phyloP scores from a whole-genome alignment of 139 green algal species.

The Nannochloris sp. region DNA sequence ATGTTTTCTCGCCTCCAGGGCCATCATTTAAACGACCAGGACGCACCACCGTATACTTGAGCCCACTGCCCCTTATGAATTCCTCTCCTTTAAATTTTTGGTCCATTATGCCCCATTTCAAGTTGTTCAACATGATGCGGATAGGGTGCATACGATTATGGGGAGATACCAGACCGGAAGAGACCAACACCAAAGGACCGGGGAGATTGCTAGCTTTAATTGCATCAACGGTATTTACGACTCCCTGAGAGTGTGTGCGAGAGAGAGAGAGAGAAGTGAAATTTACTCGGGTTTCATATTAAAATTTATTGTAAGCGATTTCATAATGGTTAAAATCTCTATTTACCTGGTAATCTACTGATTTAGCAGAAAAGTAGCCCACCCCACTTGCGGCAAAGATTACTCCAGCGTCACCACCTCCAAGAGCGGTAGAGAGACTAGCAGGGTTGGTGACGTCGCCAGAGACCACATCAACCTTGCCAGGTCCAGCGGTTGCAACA shows the following conservation, averaged over 20 bases:
- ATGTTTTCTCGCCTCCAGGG: constrained; percentile 7
- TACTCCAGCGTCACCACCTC: constrained; percentile 7
- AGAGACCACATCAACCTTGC: constrained; percentile 22
- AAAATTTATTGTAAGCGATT: not conserved
- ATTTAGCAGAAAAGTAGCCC: constrained; percentile 35
- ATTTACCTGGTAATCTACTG: constrained; percentile 44
- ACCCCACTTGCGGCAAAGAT: constrained; percentile 52
- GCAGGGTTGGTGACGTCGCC: constrained; percentile 43
- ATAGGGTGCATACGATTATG: constrained; percentile 54
- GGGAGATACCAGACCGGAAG: constrained; percentile 45
- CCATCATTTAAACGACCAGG: constrained; percentile 39
- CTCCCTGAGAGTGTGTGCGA: constrained; percentile 29
- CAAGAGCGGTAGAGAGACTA: constrained; percentile 1
- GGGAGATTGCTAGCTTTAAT: constrained; percentile 13
- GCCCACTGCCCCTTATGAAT: constrained; percentile 34
- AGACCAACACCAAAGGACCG: constrained; percentile 48
- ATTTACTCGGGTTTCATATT: not conserved
- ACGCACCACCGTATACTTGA: constrained; percentile 53
- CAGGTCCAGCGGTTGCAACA: not conserved
- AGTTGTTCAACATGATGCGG: constrained; percentile 66
- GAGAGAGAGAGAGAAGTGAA: not conserved
- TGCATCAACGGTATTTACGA: constrained; percentile 35
- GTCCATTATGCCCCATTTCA: constrained; percentile 64
- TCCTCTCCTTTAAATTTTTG: constrained; percentile 61
- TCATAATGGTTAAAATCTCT: not conserved